These are phyloP conservation scores for Cladorrhinum sp. DNA, from an alignment of 2,329 filamentous ascomycete genomes.

Conservation along the genomic window DNA sequence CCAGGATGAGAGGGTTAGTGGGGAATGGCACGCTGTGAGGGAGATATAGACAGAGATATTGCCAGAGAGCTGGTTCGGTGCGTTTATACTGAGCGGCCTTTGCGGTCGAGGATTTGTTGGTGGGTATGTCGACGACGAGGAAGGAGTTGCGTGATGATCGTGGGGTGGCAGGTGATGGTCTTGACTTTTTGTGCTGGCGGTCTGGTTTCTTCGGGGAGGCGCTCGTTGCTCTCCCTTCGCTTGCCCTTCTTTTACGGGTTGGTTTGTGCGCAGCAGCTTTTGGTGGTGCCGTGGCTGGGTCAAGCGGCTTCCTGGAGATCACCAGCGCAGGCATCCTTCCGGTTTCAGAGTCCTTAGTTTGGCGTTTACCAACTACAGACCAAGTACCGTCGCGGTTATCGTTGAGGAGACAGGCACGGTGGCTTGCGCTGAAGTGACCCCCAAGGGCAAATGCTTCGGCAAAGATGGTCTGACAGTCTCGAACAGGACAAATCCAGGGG, in stretches of 20 bases:
- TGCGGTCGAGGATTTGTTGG: background rate
- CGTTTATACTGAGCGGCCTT: background rate
- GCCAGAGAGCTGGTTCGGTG: background rate
- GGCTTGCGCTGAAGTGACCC: constrained; percentile 23
- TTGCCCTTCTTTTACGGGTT: constrained; percentile 8
- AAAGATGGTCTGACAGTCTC: constrained; percentile 20
- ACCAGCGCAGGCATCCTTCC: constrained; percentile 19
- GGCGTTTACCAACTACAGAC: constrained; percentile 14
- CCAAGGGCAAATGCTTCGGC: constrained; percentile 15
- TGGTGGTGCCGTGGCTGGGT: constrained; percentile 11
- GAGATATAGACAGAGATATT: constrained; percentile 4
- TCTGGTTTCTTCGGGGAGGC: background rate
- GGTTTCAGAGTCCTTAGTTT: constrained; percentile 6
- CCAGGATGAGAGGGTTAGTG: background rate
- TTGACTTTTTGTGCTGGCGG: background rate
- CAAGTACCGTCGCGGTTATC: constrained; percentile 21
- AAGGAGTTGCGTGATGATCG: background rate
- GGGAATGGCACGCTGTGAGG: background rate
- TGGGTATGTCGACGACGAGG: constrained; percentile 1
- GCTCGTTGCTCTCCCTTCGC: background rate
- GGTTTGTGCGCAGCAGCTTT: constrained; percentile 14
- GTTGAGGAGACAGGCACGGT: constrained; percentile 20
- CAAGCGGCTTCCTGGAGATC: constrained; percentile 13
- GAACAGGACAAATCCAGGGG: constrained; percentile 23
- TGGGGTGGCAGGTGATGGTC: background rate